Evolutionary conservation across 2,329 filamentous ascomycete genomes (phyloP), one percentile per base, ranked within the genome.

Genomic region (Massarina eburnea): DNA sequence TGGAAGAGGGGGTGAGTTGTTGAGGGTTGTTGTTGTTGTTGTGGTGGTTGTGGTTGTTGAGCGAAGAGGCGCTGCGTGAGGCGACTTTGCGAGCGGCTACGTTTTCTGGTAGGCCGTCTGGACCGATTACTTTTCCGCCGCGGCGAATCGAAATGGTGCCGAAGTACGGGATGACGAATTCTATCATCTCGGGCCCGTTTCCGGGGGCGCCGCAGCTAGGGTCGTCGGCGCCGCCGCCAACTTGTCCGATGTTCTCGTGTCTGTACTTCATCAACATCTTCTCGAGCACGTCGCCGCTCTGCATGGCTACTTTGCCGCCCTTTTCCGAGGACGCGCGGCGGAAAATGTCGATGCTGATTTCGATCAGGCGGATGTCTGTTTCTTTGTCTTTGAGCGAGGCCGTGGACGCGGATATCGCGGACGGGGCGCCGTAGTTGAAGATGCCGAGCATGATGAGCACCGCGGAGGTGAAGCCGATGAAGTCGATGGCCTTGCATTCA

Each of bases 401-500:
- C 17, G 37, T 30, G 1, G 46, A 48, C 9, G 15, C 29, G 4
- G 34, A 44, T 4, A 14, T 30, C 4, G n/a, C 7, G 5, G 6
- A 10, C 2, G 21, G 38, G 21, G 50, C 43, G 35, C 66, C 63
- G 35, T 68, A 71, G 41, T 69, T 70, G 49, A 73, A 61, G 6
- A 73, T 61, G 2, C 72, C 71, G n/a, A 77, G 62, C 8, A 73
- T 59, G 24, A 77, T 58, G 18, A 76, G 61, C 1, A 75, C 66
- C 3, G 73, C 70, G 5, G 71, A 67, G 1, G 72, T 76, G 57
- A 77, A 77, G 29, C 68, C 74, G 30, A 75, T 67, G 46, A 76
- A 76, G 51, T 76, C 75, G 15, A 73, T 60, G 8, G 72, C 71
- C 45, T 74, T 75, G 62, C 74, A 76, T 46, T 77, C 72, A 55